Evolutionary conservation across 495 filamentous ascomycete genomes (phyloP).

Genomic region (Massariosphaeria phaeospora): DNA sequence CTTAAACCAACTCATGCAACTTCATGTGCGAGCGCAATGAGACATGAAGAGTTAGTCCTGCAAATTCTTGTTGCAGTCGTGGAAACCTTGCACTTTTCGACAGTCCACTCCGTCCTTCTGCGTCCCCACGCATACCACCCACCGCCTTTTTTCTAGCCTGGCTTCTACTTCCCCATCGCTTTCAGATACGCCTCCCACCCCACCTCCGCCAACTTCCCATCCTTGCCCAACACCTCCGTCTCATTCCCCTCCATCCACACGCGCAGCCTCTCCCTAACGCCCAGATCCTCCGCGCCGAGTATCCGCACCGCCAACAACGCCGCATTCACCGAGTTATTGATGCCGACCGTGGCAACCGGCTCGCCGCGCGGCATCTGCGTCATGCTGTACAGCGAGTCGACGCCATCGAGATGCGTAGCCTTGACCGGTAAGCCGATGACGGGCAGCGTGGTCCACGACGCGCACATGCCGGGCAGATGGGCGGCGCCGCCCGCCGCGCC

Average conservation of each 20-base stretch:
- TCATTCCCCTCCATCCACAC: conserved; percentile 61
- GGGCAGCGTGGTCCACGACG: conserved; percentile 78
- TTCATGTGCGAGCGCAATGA: too few species aligned
- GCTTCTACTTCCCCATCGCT: conserved; percentile 44
- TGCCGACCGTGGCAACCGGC: conserved; percentile 82
- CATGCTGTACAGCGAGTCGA: conserved; percentile 85
- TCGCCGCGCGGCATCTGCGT: conserved; percentile 75
- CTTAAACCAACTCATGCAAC: too few species aligned
- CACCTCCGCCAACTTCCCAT: conserved; percentile 57
- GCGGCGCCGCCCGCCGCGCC: conserved; percentile 91
- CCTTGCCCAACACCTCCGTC: conserved; percentile 61
- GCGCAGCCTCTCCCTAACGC: conserved; percentile 56
- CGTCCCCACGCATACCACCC: background rate
- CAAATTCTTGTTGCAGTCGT: too few species aligned
- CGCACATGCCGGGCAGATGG: conserved; percentile 87
- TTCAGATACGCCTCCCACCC: conserved; percentile 69
- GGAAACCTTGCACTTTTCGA: too few species aligned
- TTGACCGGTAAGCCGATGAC: conserved; percentile 92
- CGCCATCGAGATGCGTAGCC: conserved; percentile 77
- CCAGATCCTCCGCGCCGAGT: conserved; percentile 61
- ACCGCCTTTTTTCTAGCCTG: background rate
- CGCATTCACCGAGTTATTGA: conserved; percentile 91
- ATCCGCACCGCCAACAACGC: conserved; percentile 85
- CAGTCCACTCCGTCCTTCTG: background rate
- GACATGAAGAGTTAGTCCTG: too few species aligned